Percentiles rank a stretch among this genome's conserved stretches.
Conservation (phyloP, 495 filamentous ascomycete genomes). For the Letharia lupina region DNA sequence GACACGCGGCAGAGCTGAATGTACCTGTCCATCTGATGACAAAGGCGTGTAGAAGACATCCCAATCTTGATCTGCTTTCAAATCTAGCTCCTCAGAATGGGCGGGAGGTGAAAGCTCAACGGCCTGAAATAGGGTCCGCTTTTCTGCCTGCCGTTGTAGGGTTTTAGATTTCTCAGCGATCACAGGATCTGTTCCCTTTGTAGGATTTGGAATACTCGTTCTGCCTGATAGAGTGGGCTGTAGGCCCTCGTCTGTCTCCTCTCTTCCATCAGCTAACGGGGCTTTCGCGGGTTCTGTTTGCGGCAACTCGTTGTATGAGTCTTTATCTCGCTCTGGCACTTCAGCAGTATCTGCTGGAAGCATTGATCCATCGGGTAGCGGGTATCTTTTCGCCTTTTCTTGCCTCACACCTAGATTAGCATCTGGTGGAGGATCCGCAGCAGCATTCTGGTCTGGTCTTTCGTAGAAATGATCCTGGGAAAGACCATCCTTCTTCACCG, state of each 20-base stretch:
- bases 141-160: conserved; percentile 46
- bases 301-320: conserved; percentile 20
- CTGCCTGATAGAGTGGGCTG: conserved; percentile 27
- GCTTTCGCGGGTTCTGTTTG: conserved; percentile 25
- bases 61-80: conserved; percentile 42
- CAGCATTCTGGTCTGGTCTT: conserved; percentile 29
- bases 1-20: conserved; percentile 48
- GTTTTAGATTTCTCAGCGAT: conserved; percentile 37
- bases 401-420: conserved; percentile 35
- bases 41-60: conserved; percentile 54
- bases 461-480: conserved; percentile 41
- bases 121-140: conserved; percentile 45
- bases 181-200: conserved; percentile 31
- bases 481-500: conserved; percentile 28
- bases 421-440: conserved; percentile 25
- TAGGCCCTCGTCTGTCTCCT: conserved; percentile 18
- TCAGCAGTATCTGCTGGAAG: conserved; percentile 23
- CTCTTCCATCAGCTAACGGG: conserved; percentile 20
- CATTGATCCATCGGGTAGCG: conserved; percentile 41
- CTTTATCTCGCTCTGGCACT: conserved; percentile 20
- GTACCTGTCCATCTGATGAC: conserved; percentile 34
- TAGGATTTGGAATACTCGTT: conserved; percentile 29
- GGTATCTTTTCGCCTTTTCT: conserved; percentile 32
- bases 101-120: conserved; percentile 32
- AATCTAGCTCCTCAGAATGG: conserved; percentile 16